Evolutionary conservation across 2,329 filamentous ascomycete genomes (phyloP).

Genomic region (Camillea tinctor): DNA sequence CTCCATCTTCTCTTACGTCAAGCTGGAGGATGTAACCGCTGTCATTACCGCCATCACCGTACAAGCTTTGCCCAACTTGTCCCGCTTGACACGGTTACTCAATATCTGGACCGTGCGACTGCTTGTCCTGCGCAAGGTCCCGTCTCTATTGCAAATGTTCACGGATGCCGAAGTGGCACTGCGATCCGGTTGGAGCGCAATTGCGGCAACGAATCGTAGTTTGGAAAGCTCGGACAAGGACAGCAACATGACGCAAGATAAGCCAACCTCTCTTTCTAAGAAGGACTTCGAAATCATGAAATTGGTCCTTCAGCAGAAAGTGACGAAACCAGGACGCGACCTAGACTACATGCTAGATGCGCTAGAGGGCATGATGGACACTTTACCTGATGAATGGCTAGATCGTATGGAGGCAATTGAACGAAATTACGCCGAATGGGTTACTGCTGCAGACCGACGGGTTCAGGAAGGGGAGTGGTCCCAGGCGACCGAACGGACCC

Average conservation of each 20-base stretch:
- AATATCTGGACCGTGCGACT: constrained; percentile 77
- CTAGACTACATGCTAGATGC: constrained; percentile 85
- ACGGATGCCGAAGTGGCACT: constrained; percentile 65
- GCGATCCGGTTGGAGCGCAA: constrained; percentile 63
- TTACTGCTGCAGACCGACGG: constrained; percentile 70
- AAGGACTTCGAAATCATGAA: constrained; percentile 59
- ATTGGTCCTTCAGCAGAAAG: constrained; percentile 63
- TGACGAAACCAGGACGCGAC: constrained; percentile 66
- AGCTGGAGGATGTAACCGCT: constrained; percentile 85
- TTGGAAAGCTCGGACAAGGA: constrained; percentile 7
- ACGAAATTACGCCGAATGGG: constrained; percentile 76
- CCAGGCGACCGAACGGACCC: constrained; percentile 8
- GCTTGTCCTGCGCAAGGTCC: constrained; percentile 70
- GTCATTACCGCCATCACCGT: constrained; percentile 88
- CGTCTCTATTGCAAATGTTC: constrained; percentile 65
- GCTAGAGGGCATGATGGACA: constrained; percentile 80
- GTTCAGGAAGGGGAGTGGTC: constrained; percentile 66
- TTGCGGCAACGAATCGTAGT: constrained; percentile 37
- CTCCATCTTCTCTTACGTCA: constrained; percentile 55
- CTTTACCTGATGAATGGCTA: constrained; percentile 82
- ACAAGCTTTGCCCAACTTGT: constrained; percentile 80
- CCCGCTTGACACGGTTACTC: constrained; percentile 70
- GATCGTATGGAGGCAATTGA: constrained; percentile 82
- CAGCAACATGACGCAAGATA: constrained; percentile 12
- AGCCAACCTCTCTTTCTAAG: constrained; percentile 35